These are phyloP conservation scores for Dimargaris verticillata DNA, from an alignment of 192 early-diverging fungal species.

Conservation along the genomic window DNA sequence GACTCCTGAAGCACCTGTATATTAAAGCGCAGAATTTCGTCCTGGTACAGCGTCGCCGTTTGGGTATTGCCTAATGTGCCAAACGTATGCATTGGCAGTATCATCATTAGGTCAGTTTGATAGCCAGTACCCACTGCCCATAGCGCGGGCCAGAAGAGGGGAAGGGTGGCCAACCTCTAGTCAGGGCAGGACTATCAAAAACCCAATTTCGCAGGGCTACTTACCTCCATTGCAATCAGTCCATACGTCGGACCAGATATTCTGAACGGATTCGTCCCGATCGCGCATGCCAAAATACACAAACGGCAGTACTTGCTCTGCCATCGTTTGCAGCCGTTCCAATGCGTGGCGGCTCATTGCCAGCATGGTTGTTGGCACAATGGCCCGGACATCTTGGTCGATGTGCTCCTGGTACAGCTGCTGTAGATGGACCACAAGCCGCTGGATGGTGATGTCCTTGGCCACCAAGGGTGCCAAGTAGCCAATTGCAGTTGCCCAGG, in stretches of 20 bases:
- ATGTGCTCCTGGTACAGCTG: constrained; percentile 56
- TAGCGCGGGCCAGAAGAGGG: background rate
- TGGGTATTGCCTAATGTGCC: constrained; percentile 24
- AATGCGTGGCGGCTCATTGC: constrained; percentile 55
- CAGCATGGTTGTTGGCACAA: constrained; percentile 40
- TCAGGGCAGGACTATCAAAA: background rate
- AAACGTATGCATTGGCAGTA: background rate
- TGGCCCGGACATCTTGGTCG: constrained; percentile 55
- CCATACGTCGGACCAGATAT: constrained; percentile 57
- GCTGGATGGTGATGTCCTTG: constrained; percentile 25
- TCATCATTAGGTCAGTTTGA: background rate
- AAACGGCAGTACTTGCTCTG: constrained; percentile 44
- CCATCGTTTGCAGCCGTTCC: constrained; percentile 34
- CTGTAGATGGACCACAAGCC: constrained; percentile 52
- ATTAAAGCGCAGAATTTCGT: constrained; percentile 41
- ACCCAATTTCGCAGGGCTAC: background rate
- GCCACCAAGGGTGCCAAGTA: constrained; percentile 44
- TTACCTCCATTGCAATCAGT: constrained; percentile 54
- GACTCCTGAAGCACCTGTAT: constrained; percentile 35
- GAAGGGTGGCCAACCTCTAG: background rate
- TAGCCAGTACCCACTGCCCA: no score
- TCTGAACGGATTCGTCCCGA: constrained; percentile 30
- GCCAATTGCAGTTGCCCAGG: constrained; percentile 70
- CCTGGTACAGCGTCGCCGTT: constrained; percentile 41
- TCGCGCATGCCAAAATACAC: constrained; percentile 56